phyloP scores from a whole-genome alignment of 306 rosid genomes.

The Cucurbita argyrosperma region DNA sequence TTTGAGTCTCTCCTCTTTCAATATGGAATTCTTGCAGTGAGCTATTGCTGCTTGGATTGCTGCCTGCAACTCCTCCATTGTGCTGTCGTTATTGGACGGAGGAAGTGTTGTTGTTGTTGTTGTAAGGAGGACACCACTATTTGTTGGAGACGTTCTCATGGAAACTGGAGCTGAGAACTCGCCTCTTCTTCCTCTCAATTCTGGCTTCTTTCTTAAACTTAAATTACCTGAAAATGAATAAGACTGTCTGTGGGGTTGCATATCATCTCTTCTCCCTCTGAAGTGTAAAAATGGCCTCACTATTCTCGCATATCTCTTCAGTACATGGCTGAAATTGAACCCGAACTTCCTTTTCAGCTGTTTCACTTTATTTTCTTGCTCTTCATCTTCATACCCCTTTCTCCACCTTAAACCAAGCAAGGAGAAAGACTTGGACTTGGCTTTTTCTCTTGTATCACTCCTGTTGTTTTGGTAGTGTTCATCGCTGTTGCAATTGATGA shows the following conservation, averaged over 20 bases:
- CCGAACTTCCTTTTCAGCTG: conserved; percentile 25
- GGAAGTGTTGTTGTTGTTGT: conserved; percentile 1
- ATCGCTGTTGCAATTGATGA: conserved; percentile 12
- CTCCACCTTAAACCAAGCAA: conserved; percentile 31
- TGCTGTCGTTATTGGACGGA: conserved; percentile 43
- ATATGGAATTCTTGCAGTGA: conserved; percentile 84
- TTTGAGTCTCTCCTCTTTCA: conserved; percentile 44
- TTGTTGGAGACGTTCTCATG: conserved; percentile 74
- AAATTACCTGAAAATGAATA: conserved; percentile 68
- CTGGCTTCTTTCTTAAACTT: conserved; percentile 27
- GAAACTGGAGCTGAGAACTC: conserved; percentile 83
- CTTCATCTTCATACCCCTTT: conserved; percentile 29
- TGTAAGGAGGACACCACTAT: conserved; percentile 38
- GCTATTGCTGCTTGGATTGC: conserved; percentile 99
- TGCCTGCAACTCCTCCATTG: conserved; percentile 94
- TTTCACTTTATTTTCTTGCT: conserved; percentile 27
- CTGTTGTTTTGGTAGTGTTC: conserved; percentile 4
- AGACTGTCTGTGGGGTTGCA: conserved; percentile 22
- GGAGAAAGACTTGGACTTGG: conserved; percentile 54
- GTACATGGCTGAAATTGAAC: conserved; percentile 30
- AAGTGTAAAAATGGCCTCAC: conserved; percentile 26
- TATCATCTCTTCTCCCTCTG: conserved; percentile 30
- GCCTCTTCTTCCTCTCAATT: conserved; percentile 45
- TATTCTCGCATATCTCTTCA: conserved; percentile 42
- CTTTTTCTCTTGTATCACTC: conserved; percentile 17